These are phyloP conservation scores for Castanospermum australe DNA, from an alignment of 306 rosid species.

Conservation along the genomic window DNA sequence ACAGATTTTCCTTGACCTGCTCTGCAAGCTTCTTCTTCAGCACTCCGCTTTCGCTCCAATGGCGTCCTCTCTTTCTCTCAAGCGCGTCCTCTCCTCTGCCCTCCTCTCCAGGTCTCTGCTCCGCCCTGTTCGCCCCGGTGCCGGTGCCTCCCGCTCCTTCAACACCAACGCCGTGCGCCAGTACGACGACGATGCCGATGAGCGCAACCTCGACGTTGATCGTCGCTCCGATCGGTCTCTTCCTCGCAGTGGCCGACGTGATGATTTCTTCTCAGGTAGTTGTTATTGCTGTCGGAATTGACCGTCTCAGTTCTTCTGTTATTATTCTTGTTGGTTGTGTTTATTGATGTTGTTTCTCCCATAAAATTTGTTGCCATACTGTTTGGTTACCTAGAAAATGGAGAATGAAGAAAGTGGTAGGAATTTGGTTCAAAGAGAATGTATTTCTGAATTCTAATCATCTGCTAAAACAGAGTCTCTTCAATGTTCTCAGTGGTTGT, in stretches of 20 bases:
- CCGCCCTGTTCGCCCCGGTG: neutral
- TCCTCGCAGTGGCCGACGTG: constrained; percentile 27
- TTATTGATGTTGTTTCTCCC: too few species aligned
- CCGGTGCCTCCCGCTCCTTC: constrained; percentile 36
- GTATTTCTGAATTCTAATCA: too few species aligned
- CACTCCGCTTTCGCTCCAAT: neutral
- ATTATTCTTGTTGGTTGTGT: too few species aligned
- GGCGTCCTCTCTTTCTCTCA: constrained; percentile 33
- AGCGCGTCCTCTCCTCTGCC: constrained; percentile 27
- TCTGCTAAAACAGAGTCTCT: too few species aligned
- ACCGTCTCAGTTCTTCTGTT: too few species aligned
- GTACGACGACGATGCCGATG: constrained; percentile 16
- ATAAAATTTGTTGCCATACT: too few species aligned
- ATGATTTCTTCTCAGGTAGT: constrained; percentile 44
- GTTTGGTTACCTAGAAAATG: too few species aligned
- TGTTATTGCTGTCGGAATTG: neutral
- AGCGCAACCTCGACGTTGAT: constrained; percentile 9
- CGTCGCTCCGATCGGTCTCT: neutral
- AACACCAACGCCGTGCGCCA: constrained; percentile 48
- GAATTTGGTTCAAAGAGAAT: too few species aligned
- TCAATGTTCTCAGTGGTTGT: too few species aligned
- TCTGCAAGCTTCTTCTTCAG: too few species aligned
- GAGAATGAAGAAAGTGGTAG: too few species aligned
- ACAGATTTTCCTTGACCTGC: neutral
- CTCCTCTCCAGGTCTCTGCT: constrained; percentile 18